Evolutionary conservation across 352 stramenopile species (phyloP).

Genomic region (Globisporangium cederbergense): DNA sequence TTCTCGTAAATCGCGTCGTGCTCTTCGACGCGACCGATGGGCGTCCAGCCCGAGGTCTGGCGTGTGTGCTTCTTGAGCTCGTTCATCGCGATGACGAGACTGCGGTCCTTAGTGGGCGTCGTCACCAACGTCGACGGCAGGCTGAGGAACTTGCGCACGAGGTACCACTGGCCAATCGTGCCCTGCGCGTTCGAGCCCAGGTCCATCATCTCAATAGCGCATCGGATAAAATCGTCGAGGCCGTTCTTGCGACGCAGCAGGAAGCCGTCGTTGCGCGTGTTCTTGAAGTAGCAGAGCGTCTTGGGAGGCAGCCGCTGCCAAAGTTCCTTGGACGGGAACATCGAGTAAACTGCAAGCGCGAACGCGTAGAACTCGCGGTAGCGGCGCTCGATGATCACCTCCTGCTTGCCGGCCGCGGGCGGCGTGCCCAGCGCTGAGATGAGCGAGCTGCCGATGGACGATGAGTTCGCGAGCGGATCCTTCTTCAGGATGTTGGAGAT

Average conservation of each 20-base stretch:
- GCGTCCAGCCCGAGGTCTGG: constrained; percentile 34
- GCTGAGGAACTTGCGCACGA: constrained; percentile 63
- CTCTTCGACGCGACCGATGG: constrained; percentile 27
- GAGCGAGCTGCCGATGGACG: constrained; percentile 8
- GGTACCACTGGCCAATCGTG: constrained; percentile 62
- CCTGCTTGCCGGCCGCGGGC: constrained; percentile 9
- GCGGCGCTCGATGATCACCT: constrained; percentile 57
- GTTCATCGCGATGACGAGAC: constrained; percentile 38
- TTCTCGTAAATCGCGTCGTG: constrained; percentile 61
- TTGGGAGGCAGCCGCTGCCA: constrained; percentile 65
- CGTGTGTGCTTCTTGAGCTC: constrained; percentile 51
- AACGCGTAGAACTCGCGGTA: constrained; percentile 82
- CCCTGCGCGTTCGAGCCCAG: constrained; percentile 41
- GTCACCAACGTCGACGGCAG: constrained; percentile 30
- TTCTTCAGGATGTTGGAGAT: constrained; percentile 36
- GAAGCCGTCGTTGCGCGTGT: constrained; percentile 44
- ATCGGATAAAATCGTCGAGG: constrained; percentile 62
- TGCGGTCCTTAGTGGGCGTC: constrained; percentile 51
- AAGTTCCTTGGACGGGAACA: constrained; percentile 57
- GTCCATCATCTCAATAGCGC: constrained; percentile 57
- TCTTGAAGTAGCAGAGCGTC: constrained; percentile 49
- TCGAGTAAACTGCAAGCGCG: constrained; percentile 50
- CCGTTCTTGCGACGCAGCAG: constrained; percentile 58
- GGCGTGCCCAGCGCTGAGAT: constrained; percentile 3
- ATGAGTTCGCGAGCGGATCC: background rate